Conservation (phyloP, 1,139 yeast genomes). For the Pichia sp. region DNA sequence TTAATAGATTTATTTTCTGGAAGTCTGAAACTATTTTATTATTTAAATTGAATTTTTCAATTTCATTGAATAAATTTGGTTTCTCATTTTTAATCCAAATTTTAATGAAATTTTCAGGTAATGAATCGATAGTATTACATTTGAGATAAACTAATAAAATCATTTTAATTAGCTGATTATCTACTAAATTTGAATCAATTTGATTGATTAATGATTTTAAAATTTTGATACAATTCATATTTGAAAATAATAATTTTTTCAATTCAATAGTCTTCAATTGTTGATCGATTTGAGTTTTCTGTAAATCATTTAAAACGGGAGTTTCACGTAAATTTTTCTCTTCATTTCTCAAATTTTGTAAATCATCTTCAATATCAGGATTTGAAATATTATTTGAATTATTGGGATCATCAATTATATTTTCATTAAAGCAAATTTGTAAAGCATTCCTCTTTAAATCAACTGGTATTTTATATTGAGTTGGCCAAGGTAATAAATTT, state of each 20-base stretch:
- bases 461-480: constrained; percentile 76
- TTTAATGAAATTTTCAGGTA: constrained; percentile 42
- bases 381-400: constrained; percentile 14
- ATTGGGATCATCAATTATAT: constrained; percentile 27
- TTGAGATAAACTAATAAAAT: constrained; percentile 37
- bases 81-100: constrained; percentile 27
- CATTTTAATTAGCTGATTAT: constrained; percentile 29
- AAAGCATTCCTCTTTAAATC: constrained; percentile 44
- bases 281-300: constrained; percentile 40
- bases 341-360: constrained; percentile 21
- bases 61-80: constrained; percentile 21
- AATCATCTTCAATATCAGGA: constrained; percentile 17
- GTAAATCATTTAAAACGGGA: constrained; percentile 44
- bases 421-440: constrained; percentile 34
- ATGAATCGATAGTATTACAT: constrained; percentile 25
- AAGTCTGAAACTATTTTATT: too few species aligned
- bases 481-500: constrained; percentile 65
- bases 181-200: constrained; percentile 10
- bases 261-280: constrained; percentile 34
- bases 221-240: constrained; percentile 43
- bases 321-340: constrained; percentile 30
- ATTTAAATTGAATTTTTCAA: not conserved
- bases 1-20: too few species aligned
- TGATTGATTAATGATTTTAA: constrained; percentile 16
- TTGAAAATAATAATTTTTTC: constrained; percentile 44